Percentiles rank a stretch among this genome's conserved stretches.
phyloP scores from a whole-genome alignment of 2,329 filamentous ascomycete species.

The Ophiocordyceps camponoti-floridani region DNA sequence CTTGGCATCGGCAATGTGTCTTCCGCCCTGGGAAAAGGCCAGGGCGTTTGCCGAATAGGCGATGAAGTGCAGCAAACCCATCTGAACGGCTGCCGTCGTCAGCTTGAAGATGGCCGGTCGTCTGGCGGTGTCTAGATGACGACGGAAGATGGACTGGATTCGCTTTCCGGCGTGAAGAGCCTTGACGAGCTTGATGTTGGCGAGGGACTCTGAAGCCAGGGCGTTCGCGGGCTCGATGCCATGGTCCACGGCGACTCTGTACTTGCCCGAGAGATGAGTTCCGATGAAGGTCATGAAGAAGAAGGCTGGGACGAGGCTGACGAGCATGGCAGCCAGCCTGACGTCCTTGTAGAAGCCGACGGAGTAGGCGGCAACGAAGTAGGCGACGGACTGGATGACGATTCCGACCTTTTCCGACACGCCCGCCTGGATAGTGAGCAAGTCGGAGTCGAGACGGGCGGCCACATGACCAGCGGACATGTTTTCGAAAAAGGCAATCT shows the following conservation, averaged over 20 bases:
- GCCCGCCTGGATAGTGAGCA: slow-evolving; percentile 47
- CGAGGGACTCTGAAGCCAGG: slow-evolving; percentile 43
- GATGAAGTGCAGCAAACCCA: slow-evolving; percentile 47
- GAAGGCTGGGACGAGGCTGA: slow-evolving; percentile 45
- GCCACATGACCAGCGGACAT: slow-evolving; percentile 44
- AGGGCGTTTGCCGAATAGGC: slow-evolving; percentile 49
- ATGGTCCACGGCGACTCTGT: slow-evolving; percentile 28
- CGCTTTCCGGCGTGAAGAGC: slow-evolving; percentile 41
- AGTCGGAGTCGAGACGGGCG: slow-evolving; percentile 45
- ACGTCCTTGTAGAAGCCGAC: slow-evolving; percentile 49
- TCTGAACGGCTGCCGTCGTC: slow-evolving; percentile 34
- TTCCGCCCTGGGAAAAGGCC: slow-evolving; percentile 50
- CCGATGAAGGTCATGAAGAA: slow-evolving; percentile 38
- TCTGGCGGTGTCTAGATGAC: slow-evolving; percentile 28
- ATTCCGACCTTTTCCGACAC: slow-evolving; percentile 56
- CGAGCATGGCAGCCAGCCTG: slow-evolving; percentile 43
- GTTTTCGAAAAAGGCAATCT: slow-evolving; percentile 45
- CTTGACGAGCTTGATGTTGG: slow-evolving; percentile 42
- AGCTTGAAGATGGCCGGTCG: slow-evolving; percentile 40
- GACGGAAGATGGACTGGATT: slow-evolving; percentile 40
- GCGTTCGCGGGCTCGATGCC: slow-evolving; percentile 39
- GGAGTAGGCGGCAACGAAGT: slow-evolving; percentile 49
- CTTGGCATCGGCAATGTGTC: slow-evolving; percentile 23
- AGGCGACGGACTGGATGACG: slow-evolving; percentile 40
- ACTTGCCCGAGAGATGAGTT: slow-evolving; percentile 34